Evolutionary conservation across 2,329 filamentous ascomycete genomes (phyloP), one percentile per base, ranked within the genome.

Genomic region (Hypoxylon sp.): DNA sequence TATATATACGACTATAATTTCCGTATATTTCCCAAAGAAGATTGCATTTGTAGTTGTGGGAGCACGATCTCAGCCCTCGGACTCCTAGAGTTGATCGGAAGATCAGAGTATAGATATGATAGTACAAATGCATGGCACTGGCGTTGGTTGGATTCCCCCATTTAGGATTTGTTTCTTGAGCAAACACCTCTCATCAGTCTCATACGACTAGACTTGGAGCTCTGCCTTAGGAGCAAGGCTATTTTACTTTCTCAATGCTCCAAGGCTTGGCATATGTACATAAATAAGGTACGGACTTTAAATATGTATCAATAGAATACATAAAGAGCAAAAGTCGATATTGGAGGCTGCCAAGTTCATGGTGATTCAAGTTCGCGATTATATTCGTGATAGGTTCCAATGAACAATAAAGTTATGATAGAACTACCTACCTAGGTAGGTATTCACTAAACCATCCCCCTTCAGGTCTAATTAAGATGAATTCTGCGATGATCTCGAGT

Each of bases 1-100:
- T 98, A 30, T 90, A 94, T 74, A 89, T 98, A 58, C 85, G 93
- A 69, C 82, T 97, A 70, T 96, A 75, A 83, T 43, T 30, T 34
- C 13, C 6, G 25, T 17, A n/a, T 25, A 9, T 17, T 14, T 14
- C 48, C 13, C 34, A 14, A n/a, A 28, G 13, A 23, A 9, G 19
- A 38, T 11, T 43, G 13, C 48, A 32, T 56, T 51, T 21, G 6
- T 28, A 5, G 19, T 21, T 19, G 17, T 43, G 38, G 17, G 9
- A 30, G 25, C 52, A 49, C 36, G 5, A 28, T 10, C 45, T 45
- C 30, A 13, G 25, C 32, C 19, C 9, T 57, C 43, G 30, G 28
- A n/a, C 17, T 32, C 14, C 21, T 6, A 52, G 28, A 38, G 46
- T 30, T 65, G 50, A 55, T 58, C 36, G 51, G 60, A 52, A 45